Percentiles rank a stretch among this genome's conserved stretches.
phyloP scores from a whole-genome alignment of 2,329 filamentous ascomycete species.

The Calonectria leucothoes region DNA sequence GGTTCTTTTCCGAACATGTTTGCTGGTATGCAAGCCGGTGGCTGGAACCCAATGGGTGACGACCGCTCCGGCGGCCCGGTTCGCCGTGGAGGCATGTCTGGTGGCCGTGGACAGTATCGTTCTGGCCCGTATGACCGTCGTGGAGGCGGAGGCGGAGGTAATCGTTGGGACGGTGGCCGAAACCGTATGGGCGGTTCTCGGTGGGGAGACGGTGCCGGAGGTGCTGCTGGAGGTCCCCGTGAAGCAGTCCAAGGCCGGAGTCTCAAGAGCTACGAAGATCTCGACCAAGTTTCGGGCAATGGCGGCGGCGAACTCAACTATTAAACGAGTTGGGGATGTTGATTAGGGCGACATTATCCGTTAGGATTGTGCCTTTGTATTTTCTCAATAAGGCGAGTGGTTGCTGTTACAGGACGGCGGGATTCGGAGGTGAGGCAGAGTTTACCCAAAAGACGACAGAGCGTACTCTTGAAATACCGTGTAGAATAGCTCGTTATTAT shows the following conservation, averaged over 20 bases:
- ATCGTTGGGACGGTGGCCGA: slow-evolving; percentile 62
- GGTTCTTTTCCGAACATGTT: slow-evolving; percentile 67
- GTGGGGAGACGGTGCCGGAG: slow-evolving; percentile 82
- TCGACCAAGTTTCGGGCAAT: slow-evolving; percentile 84
- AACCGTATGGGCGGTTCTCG: slow-evolving; percentile 65
- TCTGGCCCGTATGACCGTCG: slow-evolving; percentile 81
- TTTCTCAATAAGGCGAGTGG: slow-evolving; percentile 5
- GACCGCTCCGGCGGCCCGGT: slow-evolving; percentile 75
- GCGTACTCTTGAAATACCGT: slow-evolving; percentile 26
- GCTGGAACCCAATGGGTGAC: slow-evolving; percentile 64
- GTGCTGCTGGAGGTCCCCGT: slow-evolving; percentile 82
- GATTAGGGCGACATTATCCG: neutral
- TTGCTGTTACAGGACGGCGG: slow-evolving; percentile 25
- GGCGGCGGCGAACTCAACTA: slow-evolving; percentile 92
- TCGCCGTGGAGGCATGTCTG: slow-evolving; percentile 71
- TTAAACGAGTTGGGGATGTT: slow-evolving; percentile 53
- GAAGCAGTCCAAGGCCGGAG: slow-evolving; percentile 94
- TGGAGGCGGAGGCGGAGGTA: slow-evolving; percentile 70
- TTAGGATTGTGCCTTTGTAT: neutral
- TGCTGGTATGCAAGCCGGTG: slow-evolving; percentile 59
- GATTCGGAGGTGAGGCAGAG: slow-evolving; percentile 11
- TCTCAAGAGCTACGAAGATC: slow-evolving; percentile 96
- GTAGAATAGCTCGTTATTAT: slow-evolving; percentile 36
- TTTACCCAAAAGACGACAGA: slow-evolving; percentile 4
- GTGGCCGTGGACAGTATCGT: slow-evolving; percentile 67